Base-by-base conservation (phyloP, 2,329 filamentous ascomycete species). In the Zarea fungicola region DNA sequence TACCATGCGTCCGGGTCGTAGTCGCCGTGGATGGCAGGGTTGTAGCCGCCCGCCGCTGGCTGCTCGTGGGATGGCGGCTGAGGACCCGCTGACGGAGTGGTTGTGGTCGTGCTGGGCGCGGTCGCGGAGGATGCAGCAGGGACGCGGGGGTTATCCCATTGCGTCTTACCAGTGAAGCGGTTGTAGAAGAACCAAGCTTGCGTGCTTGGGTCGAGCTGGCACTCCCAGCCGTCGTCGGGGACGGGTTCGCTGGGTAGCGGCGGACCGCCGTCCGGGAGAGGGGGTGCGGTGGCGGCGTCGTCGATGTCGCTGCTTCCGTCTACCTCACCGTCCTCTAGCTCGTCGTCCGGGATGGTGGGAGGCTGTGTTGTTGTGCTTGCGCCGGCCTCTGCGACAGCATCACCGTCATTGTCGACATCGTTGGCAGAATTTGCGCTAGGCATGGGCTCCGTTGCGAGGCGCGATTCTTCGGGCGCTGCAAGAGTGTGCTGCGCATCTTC, bases 1-100 rank as follows among this genome's bases (percentile, higher is more conserved):
- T 99, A 99, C 72, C 90, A 87, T n/a, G 93, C 92, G 52, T 85
- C 93, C 4, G 91, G 90, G 61, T 99, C 93, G 72, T 96, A 99
- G 70, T 91, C 87, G 58, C 93, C 93, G 65, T 99, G 93, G 39
- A 99, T 92, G 21, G 89, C 87, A 1, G 93, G 93, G 63, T 97
- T 96, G 71, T 99, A 99, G 53, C 92, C 90, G 51, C 85, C 84
- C 5, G 77, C 78, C 19, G 79, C 70, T 39, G 57, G 64, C 52
- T 68, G 66, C 50, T 65, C 63, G 47, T 62, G 55, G 6, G 65
- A 67, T 5, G 59, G 60, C 28, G 56, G 67, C 57, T 57, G 66
- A 36, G 52, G 66, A 52, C 53, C 64, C 2, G 60, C 14, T 10
- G 46, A n/a, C 13, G 34, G 0, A 60, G 21, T 19, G n/a, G 22